Evolutionary conservation across 2,329 filamentous ascomycete species (phyloP), one percentile per base, ranked within the genome.

Genomic region (Beauveria bassiana): DNA sequence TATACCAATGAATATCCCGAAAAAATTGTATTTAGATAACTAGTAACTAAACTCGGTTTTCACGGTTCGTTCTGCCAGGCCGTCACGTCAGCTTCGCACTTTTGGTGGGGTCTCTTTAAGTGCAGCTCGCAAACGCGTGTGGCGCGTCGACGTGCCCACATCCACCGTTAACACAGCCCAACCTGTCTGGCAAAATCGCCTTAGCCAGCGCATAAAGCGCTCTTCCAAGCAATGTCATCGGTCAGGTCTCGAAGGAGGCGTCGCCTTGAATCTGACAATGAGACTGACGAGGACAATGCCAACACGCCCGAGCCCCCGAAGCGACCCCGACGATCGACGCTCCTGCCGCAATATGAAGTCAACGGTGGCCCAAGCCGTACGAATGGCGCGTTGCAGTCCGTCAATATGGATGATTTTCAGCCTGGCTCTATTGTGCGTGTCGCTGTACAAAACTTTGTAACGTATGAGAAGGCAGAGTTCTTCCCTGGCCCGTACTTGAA

Each of bases 381-480:
- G 5, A 64, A 67, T 49, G 65, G 66, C n/a, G 52, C 51, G 34
- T 50, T 34, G 5, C 46, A 65, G 24, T 63, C 63, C 28, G 62
- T 61, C 40, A 65, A 65, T 51, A 64, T 68, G 52, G 72, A 74
- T 18, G 70, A 70, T 10, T 85, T 82, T 64, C 82, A 90, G 65
- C 86, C 92, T 3, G 95, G 95, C 12, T 88, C 95, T 10, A 96
- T 99, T 67, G 86, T 97, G 54, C 86, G 93, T 42, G 91, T 99
- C 53, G 88, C 86, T 67, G 81, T 98, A 50, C 84, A 82, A 54
- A 90, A 98, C 74, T 99, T 99, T 68, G 91, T 99, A 61, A 99
- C 95, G 0, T 99, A 99, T 75, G 92, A 90, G 55, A 86, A 88
- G 59, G 93, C 92, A 61, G 93, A 96, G 66, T 97, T 98, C 73